Conservation (phyloP, 2,329 filamentous ascomycete species). For the Cordyceps fumosorosea region DNA sequence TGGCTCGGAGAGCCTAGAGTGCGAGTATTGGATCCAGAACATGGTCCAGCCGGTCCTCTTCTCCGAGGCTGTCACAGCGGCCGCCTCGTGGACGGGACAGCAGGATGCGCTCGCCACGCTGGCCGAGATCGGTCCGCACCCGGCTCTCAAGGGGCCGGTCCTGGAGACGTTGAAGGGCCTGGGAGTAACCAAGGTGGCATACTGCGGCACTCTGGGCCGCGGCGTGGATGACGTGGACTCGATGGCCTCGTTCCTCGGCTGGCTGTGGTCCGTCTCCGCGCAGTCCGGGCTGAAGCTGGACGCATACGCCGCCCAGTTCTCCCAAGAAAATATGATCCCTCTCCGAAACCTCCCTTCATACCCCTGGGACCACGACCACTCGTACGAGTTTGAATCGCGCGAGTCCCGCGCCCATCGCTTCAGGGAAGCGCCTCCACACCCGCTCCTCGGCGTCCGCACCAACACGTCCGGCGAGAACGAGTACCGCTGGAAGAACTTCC, state of each 20-base stretch:
- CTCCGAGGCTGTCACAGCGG: background rate
- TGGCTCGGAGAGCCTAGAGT: background rate
- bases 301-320: background rate
- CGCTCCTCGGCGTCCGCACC: conserved; percentile 3
- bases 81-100: background rate
- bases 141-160: conserved; percentile 28
- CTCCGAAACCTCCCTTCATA: conserved; percentile 1
- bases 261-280: background rate
- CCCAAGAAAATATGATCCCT: background rate
- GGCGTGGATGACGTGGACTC: background rate
- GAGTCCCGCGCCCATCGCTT: background rate
- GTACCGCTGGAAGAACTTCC: conserved; percentile 16
- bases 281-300: background rate
- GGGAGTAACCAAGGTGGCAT: background rate
- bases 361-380: conserved; percentile 3
- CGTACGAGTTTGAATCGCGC: conserved; percentile 4
- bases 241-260: background rate
- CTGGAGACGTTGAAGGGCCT: conserved; percentile 21
- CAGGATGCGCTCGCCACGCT: background rate
- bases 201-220: background rate
- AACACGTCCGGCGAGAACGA: conserved; percentile 1
- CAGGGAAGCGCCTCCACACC: background rate
- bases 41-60: conserved; percentile 11
- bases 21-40: conserved; percentile 10
- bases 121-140: conserved; percentile 14